These are phyloP conservation scores for Colletotrichum scovillei DNA, from an alignment of 2,329 filamentous ascomycete species.

Conservation along the genomic window DNA sequence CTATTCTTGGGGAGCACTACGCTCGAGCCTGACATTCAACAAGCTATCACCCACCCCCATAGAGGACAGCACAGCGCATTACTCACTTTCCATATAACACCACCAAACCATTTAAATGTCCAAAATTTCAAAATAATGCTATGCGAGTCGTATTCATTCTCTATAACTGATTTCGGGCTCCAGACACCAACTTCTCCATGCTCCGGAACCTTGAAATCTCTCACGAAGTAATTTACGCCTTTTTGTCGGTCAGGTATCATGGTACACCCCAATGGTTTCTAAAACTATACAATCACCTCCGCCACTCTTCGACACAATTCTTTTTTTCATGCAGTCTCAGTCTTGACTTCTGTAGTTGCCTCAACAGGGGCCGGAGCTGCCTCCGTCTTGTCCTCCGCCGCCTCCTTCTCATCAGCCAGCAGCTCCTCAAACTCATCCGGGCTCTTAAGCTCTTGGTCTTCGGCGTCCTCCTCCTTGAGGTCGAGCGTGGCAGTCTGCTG, in stretches of 20 bases:
- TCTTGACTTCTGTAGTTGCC: conserved; percentile 16
- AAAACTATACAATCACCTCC: conserved; percentile 26
- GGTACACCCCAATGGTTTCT: conserved; percentile 33
- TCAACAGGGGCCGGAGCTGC: neutral
- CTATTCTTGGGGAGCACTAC: neutral
- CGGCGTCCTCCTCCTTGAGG: conserved; percentile 16
- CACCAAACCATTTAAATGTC: neutral
- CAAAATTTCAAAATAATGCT: neutral
- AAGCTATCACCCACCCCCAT: neutral
- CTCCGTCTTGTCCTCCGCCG: neutral
- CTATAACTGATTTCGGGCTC: conserved; percentile 26
- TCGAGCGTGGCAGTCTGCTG: conserved; percentile 19
- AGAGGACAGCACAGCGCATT: neutral
- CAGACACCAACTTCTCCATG: conserved; percentile 26
- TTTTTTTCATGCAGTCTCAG: conserved; percentile 20
- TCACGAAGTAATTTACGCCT: conserved; percentile 35
- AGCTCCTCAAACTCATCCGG: conserved; percentile 35
- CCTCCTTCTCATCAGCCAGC: conserved; percentile 18
- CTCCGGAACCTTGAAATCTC: conserved; percentile 28
- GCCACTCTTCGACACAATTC: neutral
- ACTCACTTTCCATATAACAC: neutral
- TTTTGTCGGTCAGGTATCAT: conserved; percentile 36
- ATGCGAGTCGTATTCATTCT: conserved; percentile 33
- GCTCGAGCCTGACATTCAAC: neutral
- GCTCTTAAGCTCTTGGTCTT: conserved; percentile 28